A percentile compares a stretch with the other conserved stretches of the same genome.
These are phyloP conservation scores for Trametes versicolor DNA, from an alignment of 1,284 basidiomycete species.

Conservation along the genomic window DNA sequence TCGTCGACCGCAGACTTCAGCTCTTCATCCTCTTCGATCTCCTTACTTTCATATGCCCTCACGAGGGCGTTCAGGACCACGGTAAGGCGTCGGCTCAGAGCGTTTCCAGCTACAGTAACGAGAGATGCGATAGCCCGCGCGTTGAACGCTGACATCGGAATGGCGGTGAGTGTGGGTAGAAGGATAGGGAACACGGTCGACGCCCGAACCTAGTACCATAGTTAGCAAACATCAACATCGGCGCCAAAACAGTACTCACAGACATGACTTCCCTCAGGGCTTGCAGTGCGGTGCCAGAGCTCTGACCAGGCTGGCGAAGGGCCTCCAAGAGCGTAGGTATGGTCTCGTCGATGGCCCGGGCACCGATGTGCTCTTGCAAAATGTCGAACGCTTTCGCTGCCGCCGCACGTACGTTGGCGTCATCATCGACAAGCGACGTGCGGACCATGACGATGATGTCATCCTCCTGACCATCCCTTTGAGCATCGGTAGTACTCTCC, in stretches of 20 bases:
- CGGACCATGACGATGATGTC: conserved; percentile 91
- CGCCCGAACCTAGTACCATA: conserved; percentile 76
- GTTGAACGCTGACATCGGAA: conserved; percentile 96
- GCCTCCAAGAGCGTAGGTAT: conserved; percentile 96
- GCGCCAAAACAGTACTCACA: conserved; percentile 56
- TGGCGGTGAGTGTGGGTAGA: conserved; percentile 91
- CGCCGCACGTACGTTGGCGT: conserved; percentile 88
- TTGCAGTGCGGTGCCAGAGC: conserved; percentile 94
- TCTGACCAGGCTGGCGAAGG: conserved; percentile 88
- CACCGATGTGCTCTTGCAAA: conserved; percentile 90
- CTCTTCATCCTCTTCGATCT: conserved; percentile 76
- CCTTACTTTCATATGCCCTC: conserved; percentile 66
- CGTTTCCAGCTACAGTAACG: conserved; percentile 92
- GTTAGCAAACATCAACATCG: neutral
- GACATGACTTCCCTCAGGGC: conserved; percentile 96
- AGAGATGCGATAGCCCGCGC: conserved; percentile 92
- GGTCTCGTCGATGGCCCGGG: conserved; percentile 94
- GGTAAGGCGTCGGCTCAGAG: conserved; percentile 86
- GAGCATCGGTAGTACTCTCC: conserved; percentile 86
- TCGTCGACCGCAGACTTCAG: conserved; percentile 78
- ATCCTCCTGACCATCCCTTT: conserved; percentile 92
- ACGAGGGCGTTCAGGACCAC: conserved; percentile 83
- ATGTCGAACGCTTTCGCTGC: conserved; percentile 96
- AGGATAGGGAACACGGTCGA: conserved; percentile 98
- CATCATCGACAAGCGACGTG: conserved; percentile 88